phyloP scores from a whole-genome alignment of 1,139 yeast genomes.

The Debaryomycetaceae sp. region DNA sequence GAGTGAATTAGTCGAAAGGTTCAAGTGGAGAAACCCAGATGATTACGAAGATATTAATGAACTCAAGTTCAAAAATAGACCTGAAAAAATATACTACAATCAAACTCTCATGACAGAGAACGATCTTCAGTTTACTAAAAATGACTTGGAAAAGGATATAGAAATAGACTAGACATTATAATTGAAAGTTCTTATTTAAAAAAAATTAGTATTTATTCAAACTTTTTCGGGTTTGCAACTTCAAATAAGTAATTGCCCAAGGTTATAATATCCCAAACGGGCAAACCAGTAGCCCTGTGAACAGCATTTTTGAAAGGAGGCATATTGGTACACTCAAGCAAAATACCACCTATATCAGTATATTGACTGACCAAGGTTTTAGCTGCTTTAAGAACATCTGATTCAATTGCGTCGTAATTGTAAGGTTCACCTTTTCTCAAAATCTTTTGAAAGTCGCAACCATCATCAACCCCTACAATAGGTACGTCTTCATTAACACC shows the following conservation, averaged over 20 bases:
- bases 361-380: conserved; percentile 11
- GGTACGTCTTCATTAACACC: conserved; percentile 17
- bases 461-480: conserved; percentile 15
- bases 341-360: conserved; percentile 18
- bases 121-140: conserved; percentile 2
- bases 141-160: conserved; percentile 1
- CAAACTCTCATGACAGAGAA: conserved; percentile 1
- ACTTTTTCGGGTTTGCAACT: not conserved
- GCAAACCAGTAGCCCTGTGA: conserved; percentile 10
- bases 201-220: too few species aligned
- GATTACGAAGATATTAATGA: conserved; percentile 7
- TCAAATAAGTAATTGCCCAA: conserved; percentile 10
- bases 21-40: conserved; percentile 31
- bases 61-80: conserved; percentile 2
- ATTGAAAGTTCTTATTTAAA: too few species aligned
- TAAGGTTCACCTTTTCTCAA: conserved; percentile 17
- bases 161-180: too few species aligned
- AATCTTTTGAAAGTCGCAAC: conserved; percentile 16
- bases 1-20: conserved; percentile 19
- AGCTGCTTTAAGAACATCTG: conserved; percentile 10
- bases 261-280: conserved; percentile 23
- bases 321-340: conserved; percentile 26
- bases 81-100: conserved; percentile 2
- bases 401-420: conserved; percentile 15
- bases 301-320: conserved; percentile 22